Conservation (phyloP, 2,329 filamentous ascomycete genomes). For the Aspergillus jensenii region DNA sequence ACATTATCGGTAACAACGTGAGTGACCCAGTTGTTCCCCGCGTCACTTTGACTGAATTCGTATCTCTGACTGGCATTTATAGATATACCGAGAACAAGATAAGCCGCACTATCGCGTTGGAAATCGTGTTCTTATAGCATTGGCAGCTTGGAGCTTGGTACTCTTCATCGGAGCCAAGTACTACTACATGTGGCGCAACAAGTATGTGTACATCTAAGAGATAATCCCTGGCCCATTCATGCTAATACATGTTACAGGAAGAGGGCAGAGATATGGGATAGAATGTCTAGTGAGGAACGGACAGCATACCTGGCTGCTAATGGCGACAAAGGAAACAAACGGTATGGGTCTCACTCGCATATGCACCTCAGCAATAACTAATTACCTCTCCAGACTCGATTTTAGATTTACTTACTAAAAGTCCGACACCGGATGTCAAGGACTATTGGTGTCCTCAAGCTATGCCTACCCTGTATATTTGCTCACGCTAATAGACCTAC, state of each 20-base stretch:
- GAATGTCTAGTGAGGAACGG: constrained; percentile 41
- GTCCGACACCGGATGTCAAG: not conserved
- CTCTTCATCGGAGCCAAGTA: constrained; percentile 48
- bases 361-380: not conserved
- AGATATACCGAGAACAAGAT: constrained; percentile 58
- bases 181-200: constrained; percentile 44
- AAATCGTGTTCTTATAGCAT: constrained; percentile 57
- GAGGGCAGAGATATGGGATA: constrained; percentile 39
- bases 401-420: constrained; percentile 39
- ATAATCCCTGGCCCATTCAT: not conserved
- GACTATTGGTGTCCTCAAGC: no score
- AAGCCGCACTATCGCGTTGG: constrained; percentile 58
- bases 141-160: constrained; percentile 51
- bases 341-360: constrained; percentile 27
- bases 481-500: not conserved
- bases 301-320: constrained; percentile 40
- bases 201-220: constrained; percentile 26
- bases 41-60: not conserved
- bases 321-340: constrained; percentile 44
- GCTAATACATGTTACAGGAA: constrained; percentile 22
- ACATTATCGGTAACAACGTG: constrained; percentile 42
- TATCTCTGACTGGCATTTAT: constrained; percentile 17
- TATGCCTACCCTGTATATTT: not conserved
- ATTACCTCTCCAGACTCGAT: constrained; percentile 29
- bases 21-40: constrained; percentile 12